Percentiles rank a stretch among this genome's conserved stretches.
These are phyloP conservation scores for Plasmodium relictum DNA, from an alignment of 169 alveolate species.

Conservation along the genomic window DNA sequence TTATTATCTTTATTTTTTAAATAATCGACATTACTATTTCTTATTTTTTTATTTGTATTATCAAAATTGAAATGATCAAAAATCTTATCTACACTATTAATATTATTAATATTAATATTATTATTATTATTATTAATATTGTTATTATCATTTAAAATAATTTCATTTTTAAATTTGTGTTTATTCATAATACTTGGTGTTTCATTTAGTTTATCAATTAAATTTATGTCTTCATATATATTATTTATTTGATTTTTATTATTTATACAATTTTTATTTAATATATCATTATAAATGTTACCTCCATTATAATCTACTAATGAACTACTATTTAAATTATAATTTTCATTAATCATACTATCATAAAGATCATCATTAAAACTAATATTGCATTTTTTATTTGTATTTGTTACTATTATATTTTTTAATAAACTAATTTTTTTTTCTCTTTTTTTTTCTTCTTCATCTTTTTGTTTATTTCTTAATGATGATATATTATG, in stretches of 20 bases:
- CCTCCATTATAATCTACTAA: constrained; percentile 35
- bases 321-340: constrained; percentile 17
- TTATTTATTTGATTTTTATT: neutral
- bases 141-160: neutral
- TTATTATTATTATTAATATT: neutral
- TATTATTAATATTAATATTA: neutral
- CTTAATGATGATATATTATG: constrained; percentile 19
- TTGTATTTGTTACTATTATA: constrained; percentile 42
- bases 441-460: constrained; percentile 62
- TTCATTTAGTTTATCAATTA: constrained; percentile 29
- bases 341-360: constrained; percentile 27
- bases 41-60: constrained; percentile 1
- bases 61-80: neutral
- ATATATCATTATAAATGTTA: constrained; percentile 1
- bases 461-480: constrained; percentile 70
- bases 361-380: constrained; percentile 66
- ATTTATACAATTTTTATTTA: constrained; percentile 9
- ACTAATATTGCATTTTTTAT: constrained; percentile 38
- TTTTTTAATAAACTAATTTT: constrained; percentile 67
- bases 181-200: constrained; percentile 34
- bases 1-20: constrained; percentile 1
- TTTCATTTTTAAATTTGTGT: constrained; percentile 9
- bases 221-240: constrained; percentile 12
- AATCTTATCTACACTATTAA: neutral
- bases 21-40: neutral